These are phyloP conservation scores for Collybiopsis luxurians DNA, from an alignment of 768 basidiomycete species.

Conservation along the genomic window DNA sequence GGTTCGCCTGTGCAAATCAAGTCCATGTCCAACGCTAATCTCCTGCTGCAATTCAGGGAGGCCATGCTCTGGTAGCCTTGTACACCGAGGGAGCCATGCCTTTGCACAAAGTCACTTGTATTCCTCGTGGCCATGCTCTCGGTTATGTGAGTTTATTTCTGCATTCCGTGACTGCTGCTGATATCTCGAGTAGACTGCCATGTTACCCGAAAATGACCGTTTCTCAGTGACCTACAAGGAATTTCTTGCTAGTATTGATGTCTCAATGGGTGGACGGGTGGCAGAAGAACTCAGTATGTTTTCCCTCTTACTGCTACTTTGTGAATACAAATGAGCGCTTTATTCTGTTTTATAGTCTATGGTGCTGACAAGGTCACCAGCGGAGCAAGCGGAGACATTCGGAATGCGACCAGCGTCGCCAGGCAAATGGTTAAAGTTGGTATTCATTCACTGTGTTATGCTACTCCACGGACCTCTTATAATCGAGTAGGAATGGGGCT, in stretches of 20 bases:
- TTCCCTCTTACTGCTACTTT: slow-evolving; percentile 10
- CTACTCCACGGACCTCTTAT: background rate
- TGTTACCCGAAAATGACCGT: slow-evolving; percentile 76
- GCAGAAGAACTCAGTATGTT: slow-evolving; percentile 85
- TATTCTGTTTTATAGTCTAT: slow-evolving; percentile 65
- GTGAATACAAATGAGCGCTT: background rate
- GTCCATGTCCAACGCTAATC: slow-evolving; percentile 7
- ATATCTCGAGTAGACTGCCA: slow-evolving; percentile 54
- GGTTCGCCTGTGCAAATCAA: slow-evolving; percentile 33
- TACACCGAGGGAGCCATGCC: slow-evolving; percentile 97
- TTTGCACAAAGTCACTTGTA: slow-evolving; percentile 95
- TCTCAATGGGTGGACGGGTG: slow-evolving; percentile 90
- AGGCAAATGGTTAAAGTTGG: slow-evolving; percentile 86
- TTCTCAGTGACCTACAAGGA: slow-evolving; percentile 70
- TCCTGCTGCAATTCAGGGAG: slow-evolving; percentile 49
- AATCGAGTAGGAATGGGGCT: slow-evolving; percentile 65
- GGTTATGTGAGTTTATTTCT: slow-evolving; percentile 54
- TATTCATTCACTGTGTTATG: background rate
- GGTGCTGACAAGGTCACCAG: slow-evolving; percentile 87
- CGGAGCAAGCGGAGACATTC: slow-evolving; percentile 88
- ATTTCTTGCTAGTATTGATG: slow-evolving; percentile 82
- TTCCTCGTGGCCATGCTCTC: slow-evolving; percentile 92
- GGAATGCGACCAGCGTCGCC: slow-evolving; percentile 76
- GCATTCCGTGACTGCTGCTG: slow-evolving; percentile 10
- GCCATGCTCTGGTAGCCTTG: slow-evolving; percentile 91